Conservation (phyloP, 805 yeast genomes). For the Deakozyma indianensis region DNA sequence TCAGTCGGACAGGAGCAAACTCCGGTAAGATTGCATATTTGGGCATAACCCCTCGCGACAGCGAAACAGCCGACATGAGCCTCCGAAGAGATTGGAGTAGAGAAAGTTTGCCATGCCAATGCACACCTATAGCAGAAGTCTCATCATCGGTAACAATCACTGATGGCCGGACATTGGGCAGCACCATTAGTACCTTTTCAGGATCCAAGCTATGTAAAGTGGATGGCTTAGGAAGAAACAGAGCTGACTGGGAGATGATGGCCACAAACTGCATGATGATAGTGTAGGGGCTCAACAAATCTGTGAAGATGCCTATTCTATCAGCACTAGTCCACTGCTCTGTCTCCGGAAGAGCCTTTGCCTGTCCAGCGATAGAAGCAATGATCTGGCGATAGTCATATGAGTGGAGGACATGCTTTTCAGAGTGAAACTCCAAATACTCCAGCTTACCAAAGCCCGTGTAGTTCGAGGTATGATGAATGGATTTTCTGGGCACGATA, state of each 20-base stretch:
- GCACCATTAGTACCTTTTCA: slow-evolving; percentile 8
- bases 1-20: slow-evolving; percentile 16
- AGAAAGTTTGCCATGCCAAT: slow-evolving; percentile 5
- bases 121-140: slow-evolving; percentile 15
- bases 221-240: slow-evolving; percentile 10
- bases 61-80: slow-evolving; percentile 6
- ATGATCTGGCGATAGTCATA: slow-evolving; percentile 17
- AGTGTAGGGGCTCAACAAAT: slow-evolving; percentile 14
- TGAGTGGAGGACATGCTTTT: not conserved
- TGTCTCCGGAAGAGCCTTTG: slow-evolving; percentile 18
- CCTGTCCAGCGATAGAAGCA: slow-evolving; percentile 23
- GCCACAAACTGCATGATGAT: slow-evolving; percentile 19
- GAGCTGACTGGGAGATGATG: slow-evolving; percentile 13
- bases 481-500: not conserved
- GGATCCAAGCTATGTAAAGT: slow-evolving; percentile 11
- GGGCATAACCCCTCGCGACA: slow-evolving; percentile 18
- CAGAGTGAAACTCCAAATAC: not conserved
- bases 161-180: slow-evolving; percentile 12
- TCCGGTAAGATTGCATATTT: slow-evolving; percentile 11
- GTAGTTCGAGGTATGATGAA: not conserved
- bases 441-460: not conserved
- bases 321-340: slow-evolving; percentile 18
- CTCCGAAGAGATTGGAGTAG: not conserved
- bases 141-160: slow-evolving; percentile 19
- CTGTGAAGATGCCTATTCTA: slow-evolving; percentile 17